A percentile compares a stretch with the other conserved stretches of the same genome.
Evolutionary conservation across 1,139 yeast genomes (phyloP).

Genomic region (Saccharomyces hybrid): DNA sequence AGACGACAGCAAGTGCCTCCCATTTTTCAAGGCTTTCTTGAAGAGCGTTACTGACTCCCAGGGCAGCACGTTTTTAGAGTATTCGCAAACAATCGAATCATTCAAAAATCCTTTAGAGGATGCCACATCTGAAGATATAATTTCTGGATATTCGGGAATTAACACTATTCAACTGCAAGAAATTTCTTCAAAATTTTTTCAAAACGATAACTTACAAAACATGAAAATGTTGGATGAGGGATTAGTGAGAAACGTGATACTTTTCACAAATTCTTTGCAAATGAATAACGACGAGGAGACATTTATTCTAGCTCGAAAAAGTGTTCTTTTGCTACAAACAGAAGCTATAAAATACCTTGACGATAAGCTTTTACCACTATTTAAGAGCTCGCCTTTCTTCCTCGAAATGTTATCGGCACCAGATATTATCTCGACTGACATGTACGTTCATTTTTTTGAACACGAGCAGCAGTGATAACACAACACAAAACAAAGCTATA

Average conservation of each 20-base stretch:
- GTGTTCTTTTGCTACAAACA: slow-evolving; percentile 50
- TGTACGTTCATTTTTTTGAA: neutral
- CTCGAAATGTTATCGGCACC: slow-evolving; percentile 33
- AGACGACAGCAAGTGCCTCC: slow-evolving; percentile 12
- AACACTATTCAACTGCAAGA: slow-evolving; percentile 11
- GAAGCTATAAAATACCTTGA: slow-evolving; percentile 43
- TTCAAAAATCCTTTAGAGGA: slow-evolving; percentile 69
- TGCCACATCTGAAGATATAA: slow-evolving; percentile 29
- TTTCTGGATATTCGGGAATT: slow-evolving; percentile 11
- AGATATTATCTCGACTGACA: slow-evolving; percentile 9
- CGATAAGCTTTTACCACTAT: slow-evolving; percentile 46
- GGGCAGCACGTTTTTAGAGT: slow-evolving; percentile 36
- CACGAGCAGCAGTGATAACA: neutral
- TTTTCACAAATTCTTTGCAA: slow-evolving; percentile 5
- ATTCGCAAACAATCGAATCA: slow-evolving; percentile 61
- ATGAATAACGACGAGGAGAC: slow-evolving; percentile 7
- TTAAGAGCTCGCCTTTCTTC: slow-evolving; percentile 47
- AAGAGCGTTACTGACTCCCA: slow-evolving; percentile 5
- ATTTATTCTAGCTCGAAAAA: slow-evolving; percentile 43
- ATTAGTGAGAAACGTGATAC: slow-evolving; percentile 14
- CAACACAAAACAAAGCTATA: neutral
- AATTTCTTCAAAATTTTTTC: slow-evolving; percentile 13
- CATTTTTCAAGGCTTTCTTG: slow-evolving; percentile 18
- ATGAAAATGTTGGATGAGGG: slow-evolving; percentile 16
- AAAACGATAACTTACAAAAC: slow-evolving; percentile 8